Conservation (phyloP, 345 rosid genomes). For the Citrus trifoliata region DNA sequence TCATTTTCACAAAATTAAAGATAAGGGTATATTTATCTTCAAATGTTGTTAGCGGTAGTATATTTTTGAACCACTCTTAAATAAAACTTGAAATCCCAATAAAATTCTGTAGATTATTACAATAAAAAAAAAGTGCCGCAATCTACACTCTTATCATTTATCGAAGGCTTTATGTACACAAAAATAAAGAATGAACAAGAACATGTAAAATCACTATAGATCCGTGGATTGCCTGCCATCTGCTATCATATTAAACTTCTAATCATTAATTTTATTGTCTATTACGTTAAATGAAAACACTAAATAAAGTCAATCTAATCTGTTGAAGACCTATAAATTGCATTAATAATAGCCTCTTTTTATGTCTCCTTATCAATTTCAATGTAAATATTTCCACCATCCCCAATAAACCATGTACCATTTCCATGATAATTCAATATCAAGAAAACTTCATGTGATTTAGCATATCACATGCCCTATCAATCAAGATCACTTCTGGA, state of each 20-base stretch:
- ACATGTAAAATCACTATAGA: background rate
- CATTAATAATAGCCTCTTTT: background rate
- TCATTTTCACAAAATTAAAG: no score
- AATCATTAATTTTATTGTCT: background rate
- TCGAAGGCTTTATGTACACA: no score
- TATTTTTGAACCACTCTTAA: no score
- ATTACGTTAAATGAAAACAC: background rate
- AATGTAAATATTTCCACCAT: background rate
- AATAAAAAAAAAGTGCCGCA: no score
- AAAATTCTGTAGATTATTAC: no score
- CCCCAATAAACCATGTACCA: background rate
- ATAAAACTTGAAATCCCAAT: no score
- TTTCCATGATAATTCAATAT: background rate
- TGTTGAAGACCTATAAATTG: background rate
- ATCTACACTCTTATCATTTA: no score
- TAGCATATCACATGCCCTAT: background rate
- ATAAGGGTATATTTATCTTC: no score
- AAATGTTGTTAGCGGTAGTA: no score
- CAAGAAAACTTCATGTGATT: background rate
- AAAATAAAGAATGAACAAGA: background rate
- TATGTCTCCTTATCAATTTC: background rate
- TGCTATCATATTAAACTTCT: background rate
- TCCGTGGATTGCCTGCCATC: background rate
- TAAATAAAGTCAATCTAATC: background rate
- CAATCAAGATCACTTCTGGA: background rate